phyloP scores from a whole-genome alignment of 148 eudicot species.

The Selenicereus undatus region DNA sequence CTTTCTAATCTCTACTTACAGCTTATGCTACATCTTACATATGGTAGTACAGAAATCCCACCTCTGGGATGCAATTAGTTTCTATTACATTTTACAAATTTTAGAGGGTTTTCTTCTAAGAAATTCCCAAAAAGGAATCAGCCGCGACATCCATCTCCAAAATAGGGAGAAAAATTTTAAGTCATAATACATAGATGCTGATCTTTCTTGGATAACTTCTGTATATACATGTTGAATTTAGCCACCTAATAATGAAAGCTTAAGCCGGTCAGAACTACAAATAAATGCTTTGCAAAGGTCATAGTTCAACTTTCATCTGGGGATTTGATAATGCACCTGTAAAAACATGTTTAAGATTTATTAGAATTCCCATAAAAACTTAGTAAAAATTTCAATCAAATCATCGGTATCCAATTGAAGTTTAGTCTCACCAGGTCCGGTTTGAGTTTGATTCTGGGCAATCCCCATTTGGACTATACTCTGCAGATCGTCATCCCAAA shows the following conservation, averaged over 20 bases:
- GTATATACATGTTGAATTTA: slow-evolving; percentile 23
- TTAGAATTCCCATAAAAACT: background rate
- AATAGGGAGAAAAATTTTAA: slow-evolving; percentile 19
- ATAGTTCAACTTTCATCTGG: slow-evolving; percentile 66
- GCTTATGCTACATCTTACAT: slow-evolving; percentile 25
- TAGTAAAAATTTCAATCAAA: background rate
- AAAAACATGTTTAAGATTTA: background rate
- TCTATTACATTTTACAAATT: slow-evolving; percentile 31
- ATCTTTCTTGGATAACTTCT: slow-evolving; percentile 4
- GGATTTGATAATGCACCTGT: slow-evolving; percentile 42
- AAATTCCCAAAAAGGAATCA: slow-evolving; percentile 35
- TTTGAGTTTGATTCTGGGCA: slow-evolving; percentile 48
- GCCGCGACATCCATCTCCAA: slow-evolving; percentile 14
- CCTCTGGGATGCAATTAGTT: slow-evolving; percentile 34
- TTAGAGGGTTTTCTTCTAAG: slow-evolving; percentile 19
- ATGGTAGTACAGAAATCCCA: slow-evolving; percentile 22
- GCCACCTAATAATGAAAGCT: slow-evolving; percentile 21
- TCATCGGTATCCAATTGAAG: background rate
- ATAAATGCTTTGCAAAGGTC: slow-evolving; percentile 10
- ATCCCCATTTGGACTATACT: slow-evolving; percentile 70
- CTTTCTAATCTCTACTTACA: background rate
- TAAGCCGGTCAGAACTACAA: slow-evolving; percentile 4
- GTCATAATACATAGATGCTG: background rate
- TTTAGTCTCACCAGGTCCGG: slow-evolving; percentile 42
- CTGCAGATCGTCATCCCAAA: slow-evolving; percentile 81